Percentiles rank a stretch among this genome's conserved stretches.
Evolutionary conservation across 495 filamentous ascomycete genomes (phyloP).

Genomic region (Hyaloscypha variabilis): DNA sequence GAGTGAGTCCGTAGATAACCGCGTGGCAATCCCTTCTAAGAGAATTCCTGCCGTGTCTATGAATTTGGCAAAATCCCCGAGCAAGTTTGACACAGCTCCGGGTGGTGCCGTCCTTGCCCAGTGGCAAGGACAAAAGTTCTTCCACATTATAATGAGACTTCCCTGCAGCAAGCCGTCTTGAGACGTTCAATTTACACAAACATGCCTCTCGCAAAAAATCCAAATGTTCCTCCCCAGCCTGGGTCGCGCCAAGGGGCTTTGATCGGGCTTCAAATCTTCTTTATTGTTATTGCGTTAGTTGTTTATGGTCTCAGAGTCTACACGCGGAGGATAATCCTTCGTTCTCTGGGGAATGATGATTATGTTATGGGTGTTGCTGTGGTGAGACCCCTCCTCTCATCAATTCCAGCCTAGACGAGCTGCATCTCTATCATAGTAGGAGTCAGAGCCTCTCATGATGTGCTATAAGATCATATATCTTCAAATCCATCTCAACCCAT

Average conservation of each 20-base stretch:
- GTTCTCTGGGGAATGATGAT: constrained; percentile 11
- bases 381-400: not conserved
- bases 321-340: constrained; percentile 9
- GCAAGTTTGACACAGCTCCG: not conserved
- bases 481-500: not conserved
- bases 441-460: not conserved
- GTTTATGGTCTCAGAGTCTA: constrained; percentile 16
- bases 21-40: not conserved
- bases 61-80: not conserved
- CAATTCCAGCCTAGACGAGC: not conserved
- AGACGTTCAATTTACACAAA: not conserved
- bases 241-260: constrained; percentile 15
- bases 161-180: not conserved
- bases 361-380: constrained; percentile 15
- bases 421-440: not conserved
- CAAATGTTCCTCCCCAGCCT: not conserved
- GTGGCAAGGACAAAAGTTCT: not conserved
- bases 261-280: constrained; percentile 15
- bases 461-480: not conserved
- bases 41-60: not conserved
- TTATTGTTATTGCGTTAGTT: constrained; percentile 3
- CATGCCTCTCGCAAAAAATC: constrained; percentile 9
- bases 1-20: not conserved
- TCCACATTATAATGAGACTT: not conserved
- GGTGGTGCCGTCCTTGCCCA: not conserved